Evolutionary conservation across 306 rosid genomes (phyloP), one percentile per base, ranked within the genome.

Genomic region (Medicago lupulina): DNA sequence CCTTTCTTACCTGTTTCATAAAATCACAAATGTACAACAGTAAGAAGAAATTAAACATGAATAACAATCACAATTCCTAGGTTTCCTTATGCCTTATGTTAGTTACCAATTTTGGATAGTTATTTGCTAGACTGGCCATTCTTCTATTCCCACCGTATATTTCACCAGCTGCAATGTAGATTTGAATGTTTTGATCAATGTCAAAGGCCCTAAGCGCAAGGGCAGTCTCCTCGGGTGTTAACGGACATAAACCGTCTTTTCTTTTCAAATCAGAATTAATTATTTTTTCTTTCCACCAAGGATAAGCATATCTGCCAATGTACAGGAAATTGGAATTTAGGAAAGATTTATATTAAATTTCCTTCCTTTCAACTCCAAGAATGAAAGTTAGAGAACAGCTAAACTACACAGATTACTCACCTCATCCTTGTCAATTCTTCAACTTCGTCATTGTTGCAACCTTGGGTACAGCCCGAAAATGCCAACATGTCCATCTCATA

Each of bases 401-500:
- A 17, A 72, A 63, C 46, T 7, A 51, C 23, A 61, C 38, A 73
- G 44, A 75, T 11, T 34, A n/a, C 75, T 76, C 79, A 89, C 98
- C 98, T 93, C 98, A 93, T 91, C 87, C 96, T 93, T 21, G 97
- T 91, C 85, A 93, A 86, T 67, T 93, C 98, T 71, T 91, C 97
- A 67, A 89, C 98, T 86, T 93, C 98, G 43, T 89, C 96, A 8
- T 54, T 41, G 69, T 88, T 93, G 75, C 97, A 93, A 82, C 98
- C 98, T 85, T 89, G 96, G 23, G 88, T 87, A 75, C 98, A 93
- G 47, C 97, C 98, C 76, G 98, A 93, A 85, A 93, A 93, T 64
- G 98, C 97, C 82, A 93, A 78, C 97, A 93, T 93, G 80, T 93
- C 98, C 97, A 93, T 93, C 81, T 93, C 98, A 83, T 91, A 93